Evolutionary conservation across 176 grass and related monocot genomes (phyloP).

Genomic region (Alopecurus myosuroides): DNA sequence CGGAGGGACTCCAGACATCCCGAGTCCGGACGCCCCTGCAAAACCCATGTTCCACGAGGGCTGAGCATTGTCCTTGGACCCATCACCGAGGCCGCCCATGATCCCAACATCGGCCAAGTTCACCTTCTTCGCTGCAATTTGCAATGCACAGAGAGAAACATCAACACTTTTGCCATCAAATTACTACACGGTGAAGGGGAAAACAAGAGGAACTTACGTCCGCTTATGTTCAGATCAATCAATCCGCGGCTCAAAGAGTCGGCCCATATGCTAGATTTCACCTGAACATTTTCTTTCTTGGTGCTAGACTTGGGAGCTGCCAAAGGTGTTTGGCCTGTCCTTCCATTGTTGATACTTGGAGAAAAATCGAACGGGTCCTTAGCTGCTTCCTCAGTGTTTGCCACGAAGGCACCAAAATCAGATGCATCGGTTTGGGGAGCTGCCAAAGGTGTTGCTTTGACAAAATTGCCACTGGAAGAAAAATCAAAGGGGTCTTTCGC

Average conservation of each 20-base stretch:
- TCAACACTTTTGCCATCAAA: slow-evolving; percentile 8
- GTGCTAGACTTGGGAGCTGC: slow-evolving; percentile 19
- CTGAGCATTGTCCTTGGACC: slow-evolving; percentile 43
- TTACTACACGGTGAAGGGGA: not conserved
- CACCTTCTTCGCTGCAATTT: slow-evolving; percentile 91
- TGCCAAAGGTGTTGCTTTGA: slow-evolving; percentile 38
- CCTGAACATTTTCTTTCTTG: slow-evolving; percentile 74
- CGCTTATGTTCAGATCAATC: slow-evolving; percentile 97
- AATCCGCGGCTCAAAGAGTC: slow-evolving; percentile 89
- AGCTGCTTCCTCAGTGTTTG: slow-evolving; percentile 24
- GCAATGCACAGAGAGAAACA: slow-evolving; percentile 1
- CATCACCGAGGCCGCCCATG: slow-evolving; percentile 69
- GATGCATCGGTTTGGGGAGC: slow-evolving; percentile 26
- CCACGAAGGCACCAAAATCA: slow-evolving; percentile 57
- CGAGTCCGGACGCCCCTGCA: slow-evolving; percentile 29
- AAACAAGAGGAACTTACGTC: slow-evolving; percentile 48
- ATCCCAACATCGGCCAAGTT: slow-evolving; percentile 86
- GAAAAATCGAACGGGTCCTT: slow-evolving; percentile 45
- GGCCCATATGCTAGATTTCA: slow-evolving; percentile 98
- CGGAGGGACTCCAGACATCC: slow-evolving; percentile 43
- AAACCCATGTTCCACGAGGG: slow-evolving; percentile 48
- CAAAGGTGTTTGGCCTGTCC: slow-evolving; percentile 22
- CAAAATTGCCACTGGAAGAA: slow-evolving; percentile 33
- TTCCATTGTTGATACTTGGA: slow-evolving; percentile 29
- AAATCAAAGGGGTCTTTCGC: slow-evolving; percentile 45